Base-by-base conservation (phyloP, 2,329 filamentous ascomycete genomes). In the Epichloe scottii region DNA sequence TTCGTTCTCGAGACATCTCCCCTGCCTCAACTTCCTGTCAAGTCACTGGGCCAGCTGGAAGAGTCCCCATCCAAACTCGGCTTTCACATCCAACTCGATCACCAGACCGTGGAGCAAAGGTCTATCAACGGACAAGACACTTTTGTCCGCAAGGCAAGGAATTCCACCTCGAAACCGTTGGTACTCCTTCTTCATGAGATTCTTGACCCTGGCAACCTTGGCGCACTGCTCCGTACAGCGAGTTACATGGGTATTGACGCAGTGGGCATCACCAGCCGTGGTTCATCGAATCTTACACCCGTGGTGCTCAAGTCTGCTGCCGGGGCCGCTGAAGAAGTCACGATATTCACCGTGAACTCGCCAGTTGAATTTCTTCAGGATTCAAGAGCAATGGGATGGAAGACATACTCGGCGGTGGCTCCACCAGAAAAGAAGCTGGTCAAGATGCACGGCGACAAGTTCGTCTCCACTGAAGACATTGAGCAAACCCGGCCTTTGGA, bases 171-270 rank as follows among this genome's bases (percentile, higher is more conserved):
- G 51, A 78, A 83, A 48, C 88, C 88, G 0, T 74, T 94, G 33
- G 73, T 94, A 8, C 70, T 94, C 2, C 69, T 91, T 34, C 71
- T 93, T 2, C 84, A 93, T 58, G 79, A 84, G 50, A 82, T 94
- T 38, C 70, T 89, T 10, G 91, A 98, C 61, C 86, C 89, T 0
- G 89, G 88, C 26, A 98, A 98, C 62, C 72, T 97, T 1, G 93
- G 93, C 41, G 89, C 84, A 21, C 91, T 97, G 53, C 75, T 97
- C 42, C 85, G 93, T 37, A 88, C 88, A 5, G 89, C 89, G 2
- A 85, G 88, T 61, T 97, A 93, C 66, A 78, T 97, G n/a, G 91
- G 91, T 21, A 84, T 88, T 5, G 87, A 90, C 51, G 90, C 87
- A 4, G 79, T 98, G 19, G 81, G 82, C 2, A 81, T 95, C 50